Percentiles rank a stretch among this genome's conserved stretches.
Conservation (phyloP, 148 eudicot species). For the Rhododendron ferrugineum region DNA sequence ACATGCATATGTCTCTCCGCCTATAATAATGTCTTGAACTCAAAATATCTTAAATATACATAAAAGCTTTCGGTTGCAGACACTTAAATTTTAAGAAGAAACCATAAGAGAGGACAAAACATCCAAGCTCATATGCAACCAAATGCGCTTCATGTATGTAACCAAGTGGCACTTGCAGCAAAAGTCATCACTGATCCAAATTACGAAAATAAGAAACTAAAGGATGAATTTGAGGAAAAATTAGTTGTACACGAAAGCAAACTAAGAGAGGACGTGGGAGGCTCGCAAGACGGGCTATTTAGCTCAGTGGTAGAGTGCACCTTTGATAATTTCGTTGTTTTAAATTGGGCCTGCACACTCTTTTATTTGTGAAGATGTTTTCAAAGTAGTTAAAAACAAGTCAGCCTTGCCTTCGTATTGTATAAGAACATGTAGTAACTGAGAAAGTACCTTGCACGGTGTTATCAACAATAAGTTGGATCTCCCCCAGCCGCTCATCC, state of each 20-base stretch:
- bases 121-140: not conserved
- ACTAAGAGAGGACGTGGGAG: not conserved
- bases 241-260: not conserved
- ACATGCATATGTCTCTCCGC: not conserved
- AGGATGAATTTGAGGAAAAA: not conserved
- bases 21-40: not conserved
- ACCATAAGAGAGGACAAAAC: not conserved
- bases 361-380: not conserved
- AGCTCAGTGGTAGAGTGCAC: not conserved
- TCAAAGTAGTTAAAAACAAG: not conserved
- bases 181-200: not conserved
- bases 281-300: not conserved
- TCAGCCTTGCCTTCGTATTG: not conserved
- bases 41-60: not conserved
- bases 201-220: not conserved
- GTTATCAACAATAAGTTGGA: slow-evolving; percentile 59
- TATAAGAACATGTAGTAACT: not conserved
- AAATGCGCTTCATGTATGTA: not conserved
- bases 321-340: not conserved
- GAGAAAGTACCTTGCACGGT: slow-evolving; percentile 67
- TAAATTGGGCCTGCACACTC: not conserved
- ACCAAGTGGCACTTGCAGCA: not conserved
- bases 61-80: not conserved
- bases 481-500: slow-evolving; percentile 38
- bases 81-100: not conserved